Evolutionary conservation across 805 yeast species (phyloP), one percentile per base, ranked within the genome.

Genomic region (Grigorovia transvaalensis): DNA sequence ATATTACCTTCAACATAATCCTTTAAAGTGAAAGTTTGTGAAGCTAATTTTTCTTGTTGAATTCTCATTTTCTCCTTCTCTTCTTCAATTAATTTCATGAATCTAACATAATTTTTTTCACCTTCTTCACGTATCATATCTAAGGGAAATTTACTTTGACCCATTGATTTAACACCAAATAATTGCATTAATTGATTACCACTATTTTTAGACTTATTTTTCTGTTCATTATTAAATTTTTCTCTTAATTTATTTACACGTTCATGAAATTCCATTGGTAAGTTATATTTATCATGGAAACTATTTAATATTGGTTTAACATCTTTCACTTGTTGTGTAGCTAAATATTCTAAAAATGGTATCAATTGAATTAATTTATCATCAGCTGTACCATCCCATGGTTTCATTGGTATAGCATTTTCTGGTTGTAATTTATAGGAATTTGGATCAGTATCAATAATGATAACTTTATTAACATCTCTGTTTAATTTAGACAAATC

Each of bases 301-400:
- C 95, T 79, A 56, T 77, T 74, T 59, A 95, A 74, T 40, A 89
- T 79, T 35, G 96, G 95, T 72, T 97, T 86, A 51, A 93, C 93
- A 69, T 93, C 99, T 68, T 79, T 79, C 60, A 86, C 75, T 57
- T 73, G 75, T 69, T 88, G 95, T 15, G 96, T 86, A 15, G 96
- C 98, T 54, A 93, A 72, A 72, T 87, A 93, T 73, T 93, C 99
- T 59, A 93, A 79, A 73, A 93, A 84, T 53, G 98, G 97, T 64
- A 93, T 88, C 71, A 90, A 73, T 61, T 77, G 77, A 59, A 93
- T 75, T 63, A 93, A 77, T 52, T 76, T 75, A 68, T 91, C 96
- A 65, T 87, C 96, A 38, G 85, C 77, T 55, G 73, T 72, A 57
- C 99, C 99, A 51, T 76, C 78, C 99, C 99, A 93, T 55, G 85